These are phyloP conservation scores for Meyerozyma athensensis DNA, from an alignment of 1,139 yeast genomes.

Conservation along the genomic window DNA sequence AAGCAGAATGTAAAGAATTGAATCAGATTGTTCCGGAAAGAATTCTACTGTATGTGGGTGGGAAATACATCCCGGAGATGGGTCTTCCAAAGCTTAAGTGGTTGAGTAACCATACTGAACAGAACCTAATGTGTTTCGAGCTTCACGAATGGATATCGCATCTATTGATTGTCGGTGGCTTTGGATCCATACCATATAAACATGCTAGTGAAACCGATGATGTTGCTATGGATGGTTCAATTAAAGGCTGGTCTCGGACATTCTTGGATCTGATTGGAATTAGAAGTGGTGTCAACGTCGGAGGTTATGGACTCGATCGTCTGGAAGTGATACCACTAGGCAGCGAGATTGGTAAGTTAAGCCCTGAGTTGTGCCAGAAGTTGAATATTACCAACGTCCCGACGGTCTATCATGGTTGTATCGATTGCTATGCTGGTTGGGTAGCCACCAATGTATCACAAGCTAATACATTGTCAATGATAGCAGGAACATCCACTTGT, in stretches of 20 bases:
- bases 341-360: neutral
- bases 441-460: conserved; percentile 21
- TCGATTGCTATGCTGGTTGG: conserved; percentile 59
- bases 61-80: conserved; percentile 50
- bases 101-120: conserved; percentile 22
- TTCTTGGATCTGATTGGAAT: conserved; percentile 21
- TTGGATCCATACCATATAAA: conserved; percentile 10
- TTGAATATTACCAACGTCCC: neutral
- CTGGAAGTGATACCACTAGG: neutral
- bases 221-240: conserved; percentile 48
- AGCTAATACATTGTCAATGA: conserved; percentile 35
- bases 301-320: conserved; percentile 6
- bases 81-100: conserved; percentile 49
- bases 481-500: conserved; percentile 63
- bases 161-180: conserved; percentile 27
- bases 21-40: conserved; percentile 16
- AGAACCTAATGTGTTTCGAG: conserved; percentile 40
- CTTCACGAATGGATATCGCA: conserved; percentile 48
- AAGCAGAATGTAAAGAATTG: conserved; percentile 26
- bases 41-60: conserved; percentile 30
- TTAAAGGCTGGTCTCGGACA: conserved; percentile 46
- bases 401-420: conserved; percentile 42
- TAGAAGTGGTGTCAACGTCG: conserved; percentile 15
- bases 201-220: conserved; percentile 7
- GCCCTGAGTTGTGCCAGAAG: neutral